A percentile compares a stretch with the other conserved stretches of the same genome.
phyloP scores from a whole-genome alignment of 768 basidiomycete genomes.

The Pleurotus eryngii region DNA sequence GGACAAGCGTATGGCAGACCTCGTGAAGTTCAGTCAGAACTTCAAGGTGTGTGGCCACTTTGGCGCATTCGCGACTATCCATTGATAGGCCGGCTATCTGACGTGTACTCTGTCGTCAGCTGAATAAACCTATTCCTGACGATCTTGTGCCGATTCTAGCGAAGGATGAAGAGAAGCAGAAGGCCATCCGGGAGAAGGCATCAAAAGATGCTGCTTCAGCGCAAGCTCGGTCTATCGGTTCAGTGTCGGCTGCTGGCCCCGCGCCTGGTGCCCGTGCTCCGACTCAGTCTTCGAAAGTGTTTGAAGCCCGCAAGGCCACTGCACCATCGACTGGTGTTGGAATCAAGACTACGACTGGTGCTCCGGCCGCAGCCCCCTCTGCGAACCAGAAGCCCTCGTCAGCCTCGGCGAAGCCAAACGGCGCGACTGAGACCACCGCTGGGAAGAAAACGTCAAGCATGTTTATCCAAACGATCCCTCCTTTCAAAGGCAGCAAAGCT shows the following conservation, averaged over 20 bases:
- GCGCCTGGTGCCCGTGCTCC: constrained; percentile 24
- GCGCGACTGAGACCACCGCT: constrained; percentile 28
- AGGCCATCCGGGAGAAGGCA: constrained; percentile 76
- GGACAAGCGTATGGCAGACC: constrained; percentile 90
- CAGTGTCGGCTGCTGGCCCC: constrained; percentile 42
- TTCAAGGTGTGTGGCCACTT: constrained; percentile 72
- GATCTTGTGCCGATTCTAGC: constrained; percentile 91
- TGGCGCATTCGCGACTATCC: not conserved
- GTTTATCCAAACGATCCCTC: constrained; percentile 87
- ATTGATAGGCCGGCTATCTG: not conserved
- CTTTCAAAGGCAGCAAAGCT: constrained; percentile 70
- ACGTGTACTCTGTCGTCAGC: constrained; percentile 37
- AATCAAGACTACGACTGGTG: constrained; percentile 21
- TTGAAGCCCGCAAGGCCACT: constrained; percentile 16
- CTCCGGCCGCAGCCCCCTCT: constrained; percentile 18
- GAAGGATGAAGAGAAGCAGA: constrained; percentile 91
- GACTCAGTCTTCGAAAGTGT: constrained; percentile 3
- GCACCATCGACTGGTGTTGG: constrained; percentile 20
- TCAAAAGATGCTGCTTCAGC: constrained; percentile 60
- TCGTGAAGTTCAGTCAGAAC: constrained; percentile 87
- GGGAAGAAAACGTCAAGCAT: constrained; percentile 58
- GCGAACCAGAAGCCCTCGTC: constrained; percentile 23
- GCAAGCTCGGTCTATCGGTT: constrained; percentile 69
- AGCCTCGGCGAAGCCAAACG: constrained; percentile 24
- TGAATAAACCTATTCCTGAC: constrained; percentile 93